A percentile compares a stretch with the other conserved stretches of the same genome.
These are phyloP conservation scores for Leishmania braziliensis DNA, from an alignment of 208 protist species.

Conservation along the genomic window DNA sequence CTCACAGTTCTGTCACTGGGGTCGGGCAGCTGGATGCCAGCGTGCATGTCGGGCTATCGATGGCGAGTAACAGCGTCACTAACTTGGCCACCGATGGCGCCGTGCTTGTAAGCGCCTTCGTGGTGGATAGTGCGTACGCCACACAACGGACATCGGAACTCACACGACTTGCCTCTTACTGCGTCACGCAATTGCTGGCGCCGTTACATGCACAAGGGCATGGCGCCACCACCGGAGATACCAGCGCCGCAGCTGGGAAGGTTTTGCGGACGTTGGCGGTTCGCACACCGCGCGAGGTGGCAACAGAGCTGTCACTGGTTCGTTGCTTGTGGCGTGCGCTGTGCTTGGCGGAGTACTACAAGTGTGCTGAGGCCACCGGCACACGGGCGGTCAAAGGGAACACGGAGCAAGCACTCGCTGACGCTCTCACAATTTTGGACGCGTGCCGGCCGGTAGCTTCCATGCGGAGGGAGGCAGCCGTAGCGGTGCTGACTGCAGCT, in stretches of 20 bases:
- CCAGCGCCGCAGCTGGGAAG: background rate
- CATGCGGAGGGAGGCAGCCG: background rate
- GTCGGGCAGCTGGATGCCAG: background rate
- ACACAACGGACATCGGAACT: conserved; percentile 45
- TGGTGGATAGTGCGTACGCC: conserved; percentile 79
- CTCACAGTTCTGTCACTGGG: too few species aligned
- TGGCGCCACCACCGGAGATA: background rate
- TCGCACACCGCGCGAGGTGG: conserved; percentile 36
- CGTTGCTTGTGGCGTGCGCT: conserved; percentile 71
- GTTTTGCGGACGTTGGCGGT: conserved; percentile 1
- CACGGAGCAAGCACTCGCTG: conserved; percentile 40
- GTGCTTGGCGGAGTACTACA: conserved; percentile 52
- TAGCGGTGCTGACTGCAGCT: background rate
- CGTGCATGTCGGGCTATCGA: background rate
- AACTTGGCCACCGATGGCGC: conserved; percentile 10
- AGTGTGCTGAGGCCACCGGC: conserved; percentile 15
- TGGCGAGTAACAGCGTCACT: background rate
- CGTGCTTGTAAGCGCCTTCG: conserved; percentile 47
- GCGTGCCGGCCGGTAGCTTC: conserved; percentile 19
- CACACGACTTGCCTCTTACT: conserved; percentile 48
- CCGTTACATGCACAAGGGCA: conserved; percentile 4
- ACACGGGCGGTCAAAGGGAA: conserved; percentile 13
- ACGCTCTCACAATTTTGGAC: conserved; percentile 40
- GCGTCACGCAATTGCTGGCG: conserved; percentile 29
- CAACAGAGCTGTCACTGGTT: conserved; percentile 55